Base-by-base conservation (phyloP, 148 eudicot species). In the Chenopodium suecicum region DNA sequence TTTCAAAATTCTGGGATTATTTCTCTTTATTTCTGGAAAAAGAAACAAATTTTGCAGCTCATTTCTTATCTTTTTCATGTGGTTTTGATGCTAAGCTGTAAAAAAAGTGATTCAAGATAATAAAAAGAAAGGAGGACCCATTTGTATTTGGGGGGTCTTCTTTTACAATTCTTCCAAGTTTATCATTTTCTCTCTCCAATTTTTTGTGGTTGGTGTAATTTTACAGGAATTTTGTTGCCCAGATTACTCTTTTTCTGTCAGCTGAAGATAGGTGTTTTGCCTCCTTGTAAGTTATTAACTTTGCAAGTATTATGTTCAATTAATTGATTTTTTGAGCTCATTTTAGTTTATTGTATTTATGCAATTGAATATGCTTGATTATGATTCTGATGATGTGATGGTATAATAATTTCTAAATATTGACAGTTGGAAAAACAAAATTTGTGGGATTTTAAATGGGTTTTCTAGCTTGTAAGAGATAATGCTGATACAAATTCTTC, bases 21-120 rank as follows among this genome's bases (percentile, higher is more conserved):
- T 41, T 27, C 41, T 78, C 2, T 73, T 73, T 73, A 22, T n/a
- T 48, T 41, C 19, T 19, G 20, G 13, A 44, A 20, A 76, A 76
- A 76, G 27, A 47, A 46, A 23, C n/a, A 47, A 44, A 20, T 22
- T 80, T 73, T 41, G 37, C 72, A 60, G 62, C 75, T 69, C 19
- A 56, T 66, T 20, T 75, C 17, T 83, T 78, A 31, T 78, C 73
- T 32, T n/a, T 54, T 74, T 67, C 25, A 56, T 69, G 79, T 79
- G 86, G 86, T 73, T 80, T 80, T 72, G 19, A 80, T 75, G 77
- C 72, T 69, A 80, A 69, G 86, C 58, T 73, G 75, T 58, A 25
- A 37, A 67, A 74, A 63, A 41, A 29, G 67, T 79, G 79, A 83
- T 52, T 74, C 9, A 23, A 52, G 12, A 80, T 37, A 41, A 27